Evolutionary conservation across 1,139 yeast genomes (phyloP).

Genomic region (Pichia sp.): DNA sequence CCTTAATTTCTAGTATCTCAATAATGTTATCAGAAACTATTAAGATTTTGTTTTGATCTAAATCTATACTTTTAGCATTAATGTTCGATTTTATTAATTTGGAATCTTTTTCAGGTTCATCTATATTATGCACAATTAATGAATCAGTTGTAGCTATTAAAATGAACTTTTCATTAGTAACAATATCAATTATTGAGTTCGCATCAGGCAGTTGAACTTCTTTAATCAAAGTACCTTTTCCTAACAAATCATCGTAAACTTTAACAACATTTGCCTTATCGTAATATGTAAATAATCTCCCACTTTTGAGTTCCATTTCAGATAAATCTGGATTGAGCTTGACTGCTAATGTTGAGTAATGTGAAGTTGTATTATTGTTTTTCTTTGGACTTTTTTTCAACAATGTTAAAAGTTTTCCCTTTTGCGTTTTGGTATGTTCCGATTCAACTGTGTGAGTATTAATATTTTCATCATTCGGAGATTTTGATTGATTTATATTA

Average conservation of each 20-base stretch:
- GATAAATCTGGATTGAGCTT: slow-evolving; percentile 5
- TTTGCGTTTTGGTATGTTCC: slow-evolving; percentile 4
- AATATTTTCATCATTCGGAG: too few species aligned
- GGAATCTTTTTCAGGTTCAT: neutral
- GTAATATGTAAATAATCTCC: slow-evolving; percentile 9
- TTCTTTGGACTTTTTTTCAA: slow-evolving; percentile 9
- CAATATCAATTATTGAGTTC: slow-evolving; percentile 15
- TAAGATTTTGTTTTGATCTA: slow-evolving; percentile 17
- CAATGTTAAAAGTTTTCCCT: slow-evolving; percentile 5
- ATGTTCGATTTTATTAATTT: neutral
- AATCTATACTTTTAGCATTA: slow-evolving; percentile 19
- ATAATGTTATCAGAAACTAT: slow-evolving; percentile 16
- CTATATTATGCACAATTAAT: slow-evolving; percentile 13
- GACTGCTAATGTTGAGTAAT: slow-evolving; percentile 1
- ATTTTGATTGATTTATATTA: neutral
- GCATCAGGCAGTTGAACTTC: slow-evolving; percentile 10
- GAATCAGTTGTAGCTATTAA: slow-evolving; percentile 15
- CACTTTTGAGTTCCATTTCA: slow-evolving; percentile 13
- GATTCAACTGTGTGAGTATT: too few species aligned
- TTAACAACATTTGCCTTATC: slow-evolving; percentile 10
- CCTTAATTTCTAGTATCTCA: slow-evolving; percentile 17
- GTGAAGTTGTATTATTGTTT: neutral
- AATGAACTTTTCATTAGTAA: slow-evolving; percentile 15
- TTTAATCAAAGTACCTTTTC: slow-evolving; percentile 2
- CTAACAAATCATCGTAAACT: slow-evolving; percentile 8